A percentile compares a stretch with the other conserved stretches of the same genome.
Evolutionary conservation across 1,139 yeast species (phyloP).

Genomic region (Blastobotrys malaysiensis): DNA sequence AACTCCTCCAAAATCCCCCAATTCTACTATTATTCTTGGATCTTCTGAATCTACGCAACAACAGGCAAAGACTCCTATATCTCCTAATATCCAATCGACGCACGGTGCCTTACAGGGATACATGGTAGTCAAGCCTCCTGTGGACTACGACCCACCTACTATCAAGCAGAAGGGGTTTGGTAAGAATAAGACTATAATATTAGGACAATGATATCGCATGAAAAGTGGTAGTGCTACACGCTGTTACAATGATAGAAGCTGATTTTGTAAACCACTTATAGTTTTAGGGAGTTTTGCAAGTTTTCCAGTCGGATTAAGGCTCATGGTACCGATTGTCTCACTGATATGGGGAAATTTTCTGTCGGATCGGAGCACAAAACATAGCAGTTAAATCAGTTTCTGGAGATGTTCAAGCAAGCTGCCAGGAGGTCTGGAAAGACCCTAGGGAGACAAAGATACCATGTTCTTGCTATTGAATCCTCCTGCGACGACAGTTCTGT

Average conservation of each 20-base stretch:
- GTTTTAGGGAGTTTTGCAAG: no score
- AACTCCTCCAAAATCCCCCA: background rate
- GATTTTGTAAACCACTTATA: no score
- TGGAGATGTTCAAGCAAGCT: background rate
- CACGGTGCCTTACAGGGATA: background rate
- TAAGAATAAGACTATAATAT: background rate
- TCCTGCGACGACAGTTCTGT: slow-evolving; percentile 96
- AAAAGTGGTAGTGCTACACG: no score
- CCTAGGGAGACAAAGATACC: slow-evolving; percentile 40
- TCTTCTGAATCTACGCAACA: background rate
- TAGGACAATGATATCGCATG: background rate
- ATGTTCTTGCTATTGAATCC: slow-evolving; percentile 80
- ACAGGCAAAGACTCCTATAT: background rate
- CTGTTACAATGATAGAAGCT: no score
- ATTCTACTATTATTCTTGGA: background rate
- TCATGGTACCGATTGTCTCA: background rate
- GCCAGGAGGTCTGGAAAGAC: background rate
- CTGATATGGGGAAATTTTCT: background rate
- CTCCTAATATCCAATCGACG: no score
- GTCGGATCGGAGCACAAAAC: background rate
- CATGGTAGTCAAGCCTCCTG: background rate
- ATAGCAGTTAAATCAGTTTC: background rate
- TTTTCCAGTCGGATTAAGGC: no score
- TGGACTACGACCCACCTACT: background rate
- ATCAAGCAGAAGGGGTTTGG: background rate